phyloP scores from a whole-genome alignment of 177 flowering plant genomes.

The Vitis hybrid region DNA sequence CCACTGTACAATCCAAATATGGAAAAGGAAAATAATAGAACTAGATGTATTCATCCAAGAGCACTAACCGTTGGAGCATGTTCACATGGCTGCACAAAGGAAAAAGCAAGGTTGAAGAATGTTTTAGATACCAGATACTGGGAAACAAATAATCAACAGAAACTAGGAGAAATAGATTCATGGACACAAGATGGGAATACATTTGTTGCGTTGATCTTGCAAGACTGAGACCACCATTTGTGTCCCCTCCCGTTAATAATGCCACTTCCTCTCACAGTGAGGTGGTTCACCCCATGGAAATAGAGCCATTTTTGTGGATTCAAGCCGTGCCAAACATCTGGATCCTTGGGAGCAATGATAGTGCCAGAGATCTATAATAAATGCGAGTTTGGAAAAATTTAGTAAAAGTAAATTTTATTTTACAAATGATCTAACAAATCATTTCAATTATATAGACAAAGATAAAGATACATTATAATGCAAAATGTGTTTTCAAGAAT shows the following conservation, averaged over 20 bases:
- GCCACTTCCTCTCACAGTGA: slow-evolving; percentile 73
- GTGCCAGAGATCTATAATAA: slow-evolving; percentile 62
- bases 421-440: background rate
- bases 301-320: slow-evolving; percentile 79
- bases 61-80: slow-evolving; percentile 90
- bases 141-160: background rate
- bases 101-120: background rate
- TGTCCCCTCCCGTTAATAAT: slow-evolving; percentile 81
- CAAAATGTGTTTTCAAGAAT: background rate
- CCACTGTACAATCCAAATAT: background rate
- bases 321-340: slow-evolving; percentile 63
- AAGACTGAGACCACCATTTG: slow-evolving; percentile 88
- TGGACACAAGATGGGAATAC: slow-evolving; percentile 32
- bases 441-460: background rate
- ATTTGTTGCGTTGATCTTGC: slow-evolving; percentile 66
- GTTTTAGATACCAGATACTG: slow-evolving; percentile 5
- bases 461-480: background rate
- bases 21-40: slow-evolving; percentile 2
- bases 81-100: slow-evolving; percentile 66
- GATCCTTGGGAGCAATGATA: slow-evolving; percentile 71
- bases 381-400: slow-evolving; percentile 2
- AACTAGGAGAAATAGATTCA: background rate
- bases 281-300: slow-evolving; percentile 64
- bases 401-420: background rate
- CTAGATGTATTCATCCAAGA: slow-evolving; percentile 2